Base-by-base conservation (phyloP, 306 rosid genomes). In the Cucurbita argyrosperma region DNA sequence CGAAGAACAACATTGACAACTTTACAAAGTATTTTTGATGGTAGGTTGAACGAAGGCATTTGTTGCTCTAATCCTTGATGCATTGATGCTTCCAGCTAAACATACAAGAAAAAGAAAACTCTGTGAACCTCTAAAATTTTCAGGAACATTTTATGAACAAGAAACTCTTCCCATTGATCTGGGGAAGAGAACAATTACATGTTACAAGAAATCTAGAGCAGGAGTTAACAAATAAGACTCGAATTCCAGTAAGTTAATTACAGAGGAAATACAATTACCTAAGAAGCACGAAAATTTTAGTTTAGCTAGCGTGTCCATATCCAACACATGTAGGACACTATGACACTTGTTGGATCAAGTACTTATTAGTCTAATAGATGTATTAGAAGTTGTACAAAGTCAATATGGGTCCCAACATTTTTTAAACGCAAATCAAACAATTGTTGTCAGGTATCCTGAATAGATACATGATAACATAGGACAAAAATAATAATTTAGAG, bases 41-140 rank as follows among this genome's bases (percentile, higher is more conserved):
- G 94, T 19, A 93, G 88, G 79, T 93, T 82, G 76, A 93, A 93
- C 79, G 92, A 93, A 79, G 98, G 98, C 96, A 93, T 93, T 78
- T 87, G 93, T 81, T 89, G 97, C 85, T 93, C 97, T n/a, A 71
- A 82, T 72, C 88, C 96, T 78, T 93, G 98, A 84, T 93, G 93
- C 97, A 93, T 89, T 51, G 98, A 93, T 57, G 98, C 98, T 85
- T 93, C 98, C 1, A 93, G 96, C 98, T 93, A 65, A 66, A 70
- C 81, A 65, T 68, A 71, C 59, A 53, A 42, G 30, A 69, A 6
- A 56, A 10, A 71, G 67, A 8, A 51, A 30, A 70, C 35, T 70
- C 58, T 19, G 8, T 60, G 9, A 70, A 70, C 51, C 35, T 70
- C 23, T 68, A 68, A 47, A n/a, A 68, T 12, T 67, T 49, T 67